These are phyloP conservation scores for Curvularia eragrostidis DNA, from an alignment of 2,329 filamentous ascomycete species.

Conservation along the genomic window DNA sequence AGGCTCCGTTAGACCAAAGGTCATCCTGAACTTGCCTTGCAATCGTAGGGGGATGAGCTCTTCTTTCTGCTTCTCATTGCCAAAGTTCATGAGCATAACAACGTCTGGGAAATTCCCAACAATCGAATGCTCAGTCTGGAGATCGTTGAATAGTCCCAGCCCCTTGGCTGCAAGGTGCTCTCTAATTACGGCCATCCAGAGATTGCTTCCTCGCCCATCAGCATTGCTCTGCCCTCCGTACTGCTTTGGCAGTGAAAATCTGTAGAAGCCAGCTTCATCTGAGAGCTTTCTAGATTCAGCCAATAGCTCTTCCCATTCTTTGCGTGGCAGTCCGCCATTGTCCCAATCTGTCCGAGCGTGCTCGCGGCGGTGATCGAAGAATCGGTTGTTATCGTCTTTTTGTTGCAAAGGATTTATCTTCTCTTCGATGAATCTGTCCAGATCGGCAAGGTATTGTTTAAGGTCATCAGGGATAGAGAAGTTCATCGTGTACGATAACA, in stretches of 20 bases:
- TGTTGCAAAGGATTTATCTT: conserved; percentile 63
- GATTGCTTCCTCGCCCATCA: conserved; percentile 57
- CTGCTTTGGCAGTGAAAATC: conserved; percentile 63
- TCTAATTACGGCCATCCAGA: conserved; percentile 69
- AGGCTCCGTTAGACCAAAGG: conserved; percentile 68
- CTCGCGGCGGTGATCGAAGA: conserved; percentile 71
- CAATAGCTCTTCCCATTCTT: conserved; percentile 66
- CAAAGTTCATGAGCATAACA: conserved; percentile 68
- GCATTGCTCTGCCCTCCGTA: conserved; percentile 61
- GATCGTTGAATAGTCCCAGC: conserved; percentile 67
- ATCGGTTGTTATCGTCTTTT: conserved; percentile 65
- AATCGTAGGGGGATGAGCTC: conserved; percentile 62
- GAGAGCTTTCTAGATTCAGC: conserved; percentile 58
- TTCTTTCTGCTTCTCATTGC: conserved; percentile 60
- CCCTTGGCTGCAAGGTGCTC: conserved; percentile 67
- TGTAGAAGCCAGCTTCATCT: conserved; percentile 67
- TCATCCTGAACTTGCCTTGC: conserved; percentile 61
- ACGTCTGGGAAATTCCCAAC: conserved; percentile 69
- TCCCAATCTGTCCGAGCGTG: conserved; percentile 68
- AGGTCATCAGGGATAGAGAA: conserved; percentile 63
- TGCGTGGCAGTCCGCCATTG: conserved; percentile 61
- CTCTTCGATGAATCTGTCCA: conserved; percentile 64
- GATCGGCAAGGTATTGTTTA: conserved; percentile 54
- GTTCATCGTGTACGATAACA: conserved; percentile 22
- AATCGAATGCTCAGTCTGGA: conserved; percentile 69